Base-by-base conservation (phyloP, 805 yeast species). In the Sugiyamaella boreocaroliniensis region DNA sequence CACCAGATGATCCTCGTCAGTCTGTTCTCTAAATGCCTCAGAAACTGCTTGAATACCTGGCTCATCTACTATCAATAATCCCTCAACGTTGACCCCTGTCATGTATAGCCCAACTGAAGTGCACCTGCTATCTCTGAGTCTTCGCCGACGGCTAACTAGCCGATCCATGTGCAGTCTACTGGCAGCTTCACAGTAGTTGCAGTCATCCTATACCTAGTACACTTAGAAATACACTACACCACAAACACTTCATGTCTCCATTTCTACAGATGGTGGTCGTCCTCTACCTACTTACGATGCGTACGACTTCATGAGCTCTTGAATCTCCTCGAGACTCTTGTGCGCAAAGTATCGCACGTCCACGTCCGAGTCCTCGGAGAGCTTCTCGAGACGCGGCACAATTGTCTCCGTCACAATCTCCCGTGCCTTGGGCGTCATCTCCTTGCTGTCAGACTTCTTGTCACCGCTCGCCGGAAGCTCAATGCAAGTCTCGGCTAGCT, bases 301-400 rank as follows among this genome's bases (percentile, higher is more conserved):
- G 37, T 18, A 40, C 15, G 52, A 42, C 45, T 45, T 49, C 22
- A 47, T 52, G 9, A 54, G 29, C 5, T 43, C 56, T 32, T 65
- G 62, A 40, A 71, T 66, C 47, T 63, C 67, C 51, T 72, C 74
- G 58, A 80, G 68, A 57, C 90, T 83, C 68, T 84, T 78, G 51
- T 74, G 75, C 7, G 97, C 89, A 71, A 82, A 93, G 71, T 76
- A 92, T 66, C 89, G 81, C 57, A 93, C 99, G 71, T 93, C 99
- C 20, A 81, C 81, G 67, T 93, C 99, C 42, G 72, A 75, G 70
- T 93, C 98, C 44, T 76, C 73, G 53, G 75, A 71, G 64, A 92
- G 77, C 47, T 74, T 76, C 61, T 83, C 80, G 62, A 93, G 77
- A 42, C 78, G 74, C 29, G 93, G 86, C 41, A 90, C 77, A 43